Conservation (phyloP, 2,329 filamentous ascomycete genomes). For the Alternaria angustiovoidea region DNA sequence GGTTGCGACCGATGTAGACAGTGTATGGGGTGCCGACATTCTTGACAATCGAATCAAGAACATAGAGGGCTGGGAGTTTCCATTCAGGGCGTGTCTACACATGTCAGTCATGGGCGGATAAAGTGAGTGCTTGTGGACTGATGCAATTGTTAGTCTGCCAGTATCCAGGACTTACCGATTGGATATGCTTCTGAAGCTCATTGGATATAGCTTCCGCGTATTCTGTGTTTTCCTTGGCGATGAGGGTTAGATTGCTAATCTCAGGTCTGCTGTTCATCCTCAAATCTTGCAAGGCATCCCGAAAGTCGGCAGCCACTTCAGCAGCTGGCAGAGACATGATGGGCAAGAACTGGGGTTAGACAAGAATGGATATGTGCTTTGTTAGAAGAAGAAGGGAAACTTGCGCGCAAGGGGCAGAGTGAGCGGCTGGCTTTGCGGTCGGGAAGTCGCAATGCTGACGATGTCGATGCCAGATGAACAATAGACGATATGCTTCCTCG, state of each 20-base stretch:
- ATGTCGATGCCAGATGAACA: slow-evolving; percentile 44
- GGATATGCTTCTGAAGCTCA: slow-evolving; percentile 90
- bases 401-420: slow-evolving; percentile 30
- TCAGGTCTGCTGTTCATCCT: slow-evolving; percentile 91
- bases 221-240: slow-evolving; percentile 96
- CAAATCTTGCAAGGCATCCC: slow-evolving; percentile 89
- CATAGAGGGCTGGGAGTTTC: slow-evolving; percentile 95
- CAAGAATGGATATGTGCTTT: slow-evolving; percentile 18
- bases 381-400: slow-evolving; percentile 14
- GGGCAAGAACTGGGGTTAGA: slow-evolving; percentile 49
- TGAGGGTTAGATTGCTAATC: slow-evolving; percentile 96
- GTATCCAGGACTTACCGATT: slow-evolving; percentile 74
- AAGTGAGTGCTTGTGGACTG: neutral
- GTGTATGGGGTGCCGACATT: slow-evolving; percentile 99
- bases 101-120: slow-evolving; percentile 24
- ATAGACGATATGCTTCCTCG: slow-evolving; percentile 53
- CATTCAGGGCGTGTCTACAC: slow-evolving; percentile 85
- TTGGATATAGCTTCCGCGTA: slow-evolving; percentile 93
- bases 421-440: slow-evolving; percentile 35
- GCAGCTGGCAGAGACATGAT: slow-evolving; percentile 75
- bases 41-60: slow-evolving; percentile 97
- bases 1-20: slow-evolving; percentile 87
- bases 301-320: slow-evolving; percentile 95
- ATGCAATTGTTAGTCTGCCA: neutral
- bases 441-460: slow-evolving; percentile 34